Percentiles rank a stretch among this genome's conserved stretches.
phyloP scores from a whole-genome alignment of 371 early-diverging fungal species.

The Rhizopus arrhizus region DNA sequence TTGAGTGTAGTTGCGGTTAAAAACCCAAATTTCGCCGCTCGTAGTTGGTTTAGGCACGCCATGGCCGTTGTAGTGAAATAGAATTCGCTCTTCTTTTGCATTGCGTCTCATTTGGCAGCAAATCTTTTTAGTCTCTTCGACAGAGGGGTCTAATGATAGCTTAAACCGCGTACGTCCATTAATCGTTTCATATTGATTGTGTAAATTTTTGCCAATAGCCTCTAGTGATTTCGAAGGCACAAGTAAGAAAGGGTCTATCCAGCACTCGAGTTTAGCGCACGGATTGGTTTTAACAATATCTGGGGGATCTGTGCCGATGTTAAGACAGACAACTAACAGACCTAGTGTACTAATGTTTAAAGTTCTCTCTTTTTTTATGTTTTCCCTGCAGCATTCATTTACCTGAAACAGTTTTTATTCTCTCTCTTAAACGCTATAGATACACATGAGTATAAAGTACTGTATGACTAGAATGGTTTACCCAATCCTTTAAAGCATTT shows the following conservation, averaged over 20 bases:
- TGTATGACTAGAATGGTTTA: slow-evolving; percentile 14
- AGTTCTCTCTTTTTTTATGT: no score
- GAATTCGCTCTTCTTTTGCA: slow-evolving; percentile 91
- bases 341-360: slow-evolving; percentile 28
- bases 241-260: slow-evolving; percentile 90
- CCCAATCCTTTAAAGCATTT: slow-evolving; percentile 47
- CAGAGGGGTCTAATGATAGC: slow-evolving; percentile 83
- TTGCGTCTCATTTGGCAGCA: slow-evolving; percentile 80
- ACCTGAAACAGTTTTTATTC: slow-evolving; percentile 57
- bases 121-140: slow-evolving; percentile 90
- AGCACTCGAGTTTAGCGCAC: slow-evolving; percentile 91
- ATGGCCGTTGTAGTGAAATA: slow-evolving; percentile 98
- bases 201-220: slow-evolving; percentile 86
- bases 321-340: slow-evolving; percentile 86
- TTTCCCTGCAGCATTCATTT: neutral
- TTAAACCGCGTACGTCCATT: slow-evolving; percentile 87
- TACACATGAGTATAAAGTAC: neutral
- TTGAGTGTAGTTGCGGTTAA: slow-evolving; percentile 95
- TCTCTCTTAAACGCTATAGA: slow-evolving; percentile 46
- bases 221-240: slow-evolving; percentile 84
- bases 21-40: slow-evolving; percentile 98
- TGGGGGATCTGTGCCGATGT: slow-evolving; percentile 96
- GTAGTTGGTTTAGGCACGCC: slow-evolving; percentile 97
- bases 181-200: slow-evolving; percentile 90
- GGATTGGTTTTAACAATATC: slow-evolving; percentile 88